These are phyloP conservation scores for Scopulariopsis brevicaulis DNA, from an alignment of 2,329 filamentous ascomycete genomes.

Conservation along the genomic window DNA sequence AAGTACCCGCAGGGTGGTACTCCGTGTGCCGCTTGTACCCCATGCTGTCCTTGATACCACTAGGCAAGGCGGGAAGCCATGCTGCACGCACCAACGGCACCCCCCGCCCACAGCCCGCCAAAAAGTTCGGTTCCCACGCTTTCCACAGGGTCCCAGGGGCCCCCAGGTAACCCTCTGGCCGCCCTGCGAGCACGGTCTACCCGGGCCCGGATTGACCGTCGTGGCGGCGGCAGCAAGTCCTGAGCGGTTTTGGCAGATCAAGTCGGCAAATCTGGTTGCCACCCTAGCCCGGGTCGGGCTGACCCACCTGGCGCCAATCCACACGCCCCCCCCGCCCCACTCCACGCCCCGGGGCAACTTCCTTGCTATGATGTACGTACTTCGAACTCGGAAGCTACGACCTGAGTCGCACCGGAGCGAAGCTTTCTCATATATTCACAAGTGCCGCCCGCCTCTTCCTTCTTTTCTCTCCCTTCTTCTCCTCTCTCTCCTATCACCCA, in stretches of 20 bases:
- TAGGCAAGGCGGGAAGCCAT: neutral
- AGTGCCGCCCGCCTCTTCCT: constrained; percentile 2
- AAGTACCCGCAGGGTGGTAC: neutral
- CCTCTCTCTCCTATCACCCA: constrained; percentile 29
- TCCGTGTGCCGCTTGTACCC: neutral
- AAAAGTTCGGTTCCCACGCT: neutral
- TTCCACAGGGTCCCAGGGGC: neutral
- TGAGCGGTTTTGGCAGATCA: neutral
- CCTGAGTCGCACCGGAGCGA: neutral
- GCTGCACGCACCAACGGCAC: neutral
- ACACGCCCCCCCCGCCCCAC: constrained; percentile 6
- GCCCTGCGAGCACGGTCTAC: neutral
- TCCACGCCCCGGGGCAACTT: neutral
- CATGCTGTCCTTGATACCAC: neutral
- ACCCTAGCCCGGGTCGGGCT: neutral
- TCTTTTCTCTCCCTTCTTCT: constrained; percentile 17
- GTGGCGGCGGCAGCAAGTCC: neutral
- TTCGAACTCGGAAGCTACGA: constrained; percentile 3
- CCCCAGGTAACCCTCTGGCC: neutral
- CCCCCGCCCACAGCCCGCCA: neutral
- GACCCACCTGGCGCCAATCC: neutral
- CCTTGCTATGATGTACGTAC: constrained; percentile 1
- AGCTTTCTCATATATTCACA: constrained; percentile 5
- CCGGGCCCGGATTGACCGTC: neutral
- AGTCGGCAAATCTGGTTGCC: neutral